These are phyloP conservation scores for Sutorius australiensis DNA, from an alignment of 768 basidiomycete species.

Conservation along the genomic window DNA sequence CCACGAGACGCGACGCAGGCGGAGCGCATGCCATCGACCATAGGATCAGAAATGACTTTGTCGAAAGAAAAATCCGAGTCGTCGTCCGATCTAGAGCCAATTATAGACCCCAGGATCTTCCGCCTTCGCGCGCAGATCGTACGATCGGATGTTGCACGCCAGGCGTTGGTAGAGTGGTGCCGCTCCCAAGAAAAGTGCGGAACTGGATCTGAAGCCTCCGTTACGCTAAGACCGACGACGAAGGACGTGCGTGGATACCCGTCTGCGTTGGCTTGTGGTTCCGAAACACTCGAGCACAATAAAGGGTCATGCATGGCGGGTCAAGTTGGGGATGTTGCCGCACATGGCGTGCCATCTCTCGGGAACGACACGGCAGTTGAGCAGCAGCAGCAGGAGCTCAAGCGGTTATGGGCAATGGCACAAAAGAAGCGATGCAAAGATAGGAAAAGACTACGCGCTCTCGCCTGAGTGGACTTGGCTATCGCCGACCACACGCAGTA, in stretches of 20 bases:
- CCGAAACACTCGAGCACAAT: not conserved
- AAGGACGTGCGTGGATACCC: not conserved
- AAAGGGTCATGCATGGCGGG: not conserved
- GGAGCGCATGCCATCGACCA: not conserved
- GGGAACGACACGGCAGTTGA: not conserved
- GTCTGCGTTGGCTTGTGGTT: not conserved
- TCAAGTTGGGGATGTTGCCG: not conserved
- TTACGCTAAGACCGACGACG: not conserved
- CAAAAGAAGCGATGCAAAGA: not conserved
- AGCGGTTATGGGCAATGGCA: conserved; percentile 6
- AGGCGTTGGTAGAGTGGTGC: conserved; percentile 13
- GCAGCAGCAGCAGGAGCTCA: conserved; percentile 8
- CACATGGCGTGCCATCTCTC: not conserved
- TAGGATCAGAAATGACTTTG: not conserved
- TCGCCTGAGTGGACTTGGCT: not conserved
- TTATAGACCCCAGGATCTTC: conserved; percentile 10
- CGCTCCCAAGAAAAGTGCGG: not conserved
- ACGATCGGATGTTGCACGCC: conserved; percentile 2
- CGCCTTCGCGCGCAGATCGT: conserved; percentile 5
- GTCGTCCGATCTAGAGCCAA: not conserved
- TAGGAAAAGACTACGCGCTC: not conserved
- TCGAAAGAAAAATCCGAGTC: not conserved
- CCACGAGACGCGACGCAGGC: not conserved
- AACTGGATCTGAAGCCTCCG: not conserved
- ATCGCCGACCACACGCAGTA: too few relatives aligned